Base-by-base conservation (phyloP, 805 yeast genomes). In the Candida broadrunensis region DNA sequence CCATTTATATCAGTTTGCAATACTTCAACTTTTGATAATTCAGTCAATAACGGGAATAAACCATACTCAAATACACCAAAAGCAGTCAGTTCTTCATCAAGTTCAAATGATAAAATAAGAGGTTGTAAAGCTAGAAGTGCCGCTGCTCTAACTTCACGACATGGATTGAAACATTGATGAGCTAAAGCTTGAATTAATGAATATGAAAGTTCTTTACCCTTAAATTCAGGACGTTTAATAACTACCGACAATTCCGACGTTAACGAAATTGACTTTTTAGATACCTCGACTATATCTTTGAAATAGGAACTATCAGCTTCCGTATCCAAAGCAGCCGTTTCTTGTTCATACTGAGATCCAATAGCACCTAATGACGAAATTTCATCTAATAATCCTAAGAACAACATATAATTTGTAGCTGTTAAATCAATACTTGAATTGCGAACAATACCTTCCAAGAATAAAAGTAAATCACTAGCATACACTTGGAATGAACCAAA, bases 81-180 rank as follows among this genome's bases (percentile, higher is more conserved):
- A 0, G 83, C 75, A 0, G 77, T 65, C 5, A 77, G 57, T 2
- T 70, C 61, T 2, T 63, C 65, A 14, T 59, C 51, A 3, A 63
- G 56, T 9, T 69, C 60, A 41, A 29, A 52, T 3, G 81, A 66
- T 11, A 82, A 60, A 9, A 82, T 53, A 4, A 75, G 64, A 4
- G 69, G 63, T 44, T 85, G 85, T 38, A 90, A 70, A 0, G 77
- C 60, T 16, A 72, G 71, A 32, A 88, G 61, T 0, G 96, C 90
- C 58, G 73, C 78, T 0, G 75, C 61, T 30, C 96, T 69, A 9
- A 89, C 67, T 54, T 86, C 89, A 20, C 87, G 70, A 57, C 95
- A 87, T 15, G 96, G 96, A 53, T 89, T 89, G 56, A 85, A 75
- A 57, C 96, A 86, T 58, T 90, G 97, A 53, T 85, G 91, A 0